Evolutionary conservation across 768 basidiomycete species (phyloP), one percentile per base, ranked within the genome.

Genomic region (Pleurotus platypus): DNA sequence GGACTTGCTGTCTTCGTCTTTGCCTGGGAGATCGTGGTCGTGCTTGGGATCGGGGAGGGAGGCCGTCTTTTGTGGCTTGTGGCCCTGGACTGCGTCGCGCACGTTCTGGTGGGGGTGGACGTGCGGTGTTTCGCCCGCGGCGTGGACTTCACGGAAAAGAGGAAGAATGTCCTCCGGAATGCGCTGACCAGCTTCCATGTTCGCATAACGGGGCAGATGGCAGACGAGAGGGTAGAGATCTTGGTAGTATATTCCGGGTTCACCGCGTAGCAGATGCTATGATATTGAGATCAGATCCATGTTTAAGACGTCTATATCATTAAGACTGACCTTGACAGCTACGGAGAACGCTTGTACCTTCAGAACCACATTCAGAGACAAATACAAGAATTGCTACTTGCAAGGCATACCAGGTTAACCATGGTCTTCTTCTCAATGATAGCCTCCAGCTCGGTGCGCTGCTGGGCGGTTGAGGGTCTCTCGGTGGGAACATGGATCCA

Each of bases 391-490:
- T 30, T 1, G 11, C 11, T 16, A 67, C 78, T 59, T 58, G 85
- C 83, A 11, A 11, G 30, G 7, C 30, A 35, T 35, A 35, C 30
- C 49, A 90, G 66, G 63, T 88, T 88, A 57, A 90, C 76, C 78
- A 88, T 87, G 0, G 81, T 81, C 71, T 86, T 85, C 70, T 90
- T 91, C 74, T 90, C 88, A 51, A 89, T 79, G 8, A 84, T 68
- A 15, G 74, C 76, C 62, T 83, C 68, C n/a, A 82, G 65, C 1
- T 61, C 61, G 1, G 73, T 70, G 55, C 70, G 67, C 46, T 62
- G 65, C 48, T 64, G 65, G 37, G 65, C 66, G 26, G 57, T 71
- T 35, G 30, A 70, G 9, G 67, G 60, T 11, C 81, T 72, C 8
- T 80, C 75, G 27, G 67, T 66, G 1, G 82, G 74, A 5, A 82